phyloP scores from a whole-genome alignment of 2,329 filamentous ascomycete genomes.

The Elsinoe arachidis region DNA sequence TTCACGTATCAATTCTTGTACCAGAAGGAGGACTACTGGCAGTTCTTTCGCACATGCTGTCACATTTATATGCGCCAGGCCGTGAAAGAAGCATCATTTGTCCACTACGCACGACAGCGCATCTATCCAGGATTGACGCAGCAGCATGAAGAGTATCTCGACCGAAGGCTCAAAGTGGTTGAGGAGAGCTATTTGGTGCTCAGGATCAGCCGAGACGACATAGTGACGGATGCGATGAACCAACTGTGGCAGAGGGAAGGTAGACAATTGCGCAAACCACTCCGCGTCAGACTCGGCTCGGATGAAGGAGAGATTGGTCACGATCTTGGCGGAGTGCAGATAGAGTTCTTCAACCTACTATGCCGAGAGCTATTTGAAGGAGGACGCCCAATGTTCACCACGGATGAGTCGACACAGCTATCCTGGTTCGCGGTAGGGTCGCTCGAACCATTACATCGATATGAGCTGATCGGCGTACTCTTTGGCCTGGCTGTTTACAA shows the following conservation, averaged over 20 bases:
- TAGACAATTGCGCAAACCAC: slow-evolving; percentile 70
- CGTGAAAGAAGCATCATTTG: slow-evolving; percentile 14
- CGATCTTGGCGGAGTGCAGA: slow-evolving; percentile 90
- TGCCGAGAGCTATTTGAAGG: slow-evolving; percentile 72
- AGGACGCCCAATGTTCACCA: slow-evolving; percentile 61
- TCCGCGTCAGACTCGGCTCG: slow-evolving; percentile 77
- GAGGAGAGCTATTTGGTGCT: slow-evolving; percentile 36
- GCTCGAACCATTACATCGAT: slow-evolving; percentile 78
- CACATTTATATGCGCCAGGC: slow-evolving; percentile 64
- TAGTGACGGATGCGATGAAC: slow-evolving; percentile 52
- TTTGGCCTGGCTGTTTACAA: slow-evolving; percentile 89
- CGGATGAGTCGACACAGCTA: slow-evolving; percentile 67
- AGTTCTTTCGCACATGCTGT: slow-evolving; percentile 82
- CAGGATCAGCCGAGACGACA: slow-evolving; percentile 34
- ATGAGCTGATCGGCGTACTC: slow-evolving; percentile 79
- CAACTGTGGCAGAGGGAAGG: slow-evolving; percentile 83
- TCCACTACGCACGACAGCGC: slow-evolving; percentile 12
- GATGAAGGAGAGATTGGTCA: slow-evolving; percentile 78
- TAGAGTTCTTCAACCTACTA: slow-evolving; percentile 86
- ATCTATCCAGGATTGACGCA: slow-evolving; percentile 7
- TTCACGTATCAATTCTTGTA: slow-evolving; percentile 78
- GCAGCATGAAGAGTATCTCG: slow-evolving; percentile 18
- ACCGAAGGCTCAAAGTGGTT: slow-evolving; percentile 27
- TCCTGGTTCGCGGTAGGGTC: slow-evolving; percentile 83
- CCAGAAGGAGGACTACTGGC: slow-evolving; percentile 59